Conservation (phyloP, 225 moss, liverwort and hornwort genomes). For the Marchantia polymorpha region DNA sequence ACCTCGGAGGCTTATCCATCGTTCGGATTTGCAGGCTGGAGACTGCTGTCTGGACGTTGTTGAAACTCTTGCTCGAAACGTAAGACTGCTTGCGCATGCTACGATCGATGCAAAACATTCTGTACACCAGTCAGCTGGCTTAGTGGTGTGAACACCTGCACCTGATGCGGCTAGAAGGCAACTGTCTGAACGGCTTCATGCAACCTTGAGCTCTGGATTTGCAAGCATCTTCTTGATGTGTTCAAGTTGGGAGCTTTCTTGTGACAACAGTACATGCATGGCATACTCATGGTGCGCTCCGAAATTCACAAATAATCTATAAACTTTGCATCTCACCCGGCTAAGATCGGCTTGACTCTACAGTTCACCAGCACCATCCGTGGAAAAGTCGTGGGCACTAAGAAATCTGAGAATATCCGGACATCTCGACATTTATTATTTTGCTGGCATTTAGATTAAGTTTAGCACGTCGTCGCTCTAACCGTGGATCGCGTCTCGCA, state of each 20-base stretch:
- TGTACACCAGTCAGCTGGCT: too few species aligned
- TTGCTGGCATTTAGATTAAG: neutral
- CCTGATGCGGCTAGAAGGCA: neutral
- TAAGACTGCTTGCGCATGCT: too few species aligned
- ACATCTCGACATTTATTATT: neutral
- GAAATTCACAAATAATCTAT: neutral
- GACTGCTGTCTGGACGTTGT: too few species aligned
- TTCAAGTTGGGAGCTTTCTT: neutral
- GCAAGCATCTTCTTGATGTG: neutral
- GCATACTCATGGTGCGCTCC: neutral
- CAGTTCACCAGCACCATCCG: neutral
- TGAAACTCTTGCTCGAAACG: too few species aligned
- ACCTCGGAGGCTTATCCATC: too few species aligned
- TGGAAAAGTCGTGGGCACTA: neutral
- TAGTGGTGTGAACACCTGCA: neutral
- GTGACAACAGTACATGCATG: neutral
- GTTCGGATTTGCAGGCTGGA: too few species aligned
- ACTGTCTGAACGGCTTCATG: neutral
- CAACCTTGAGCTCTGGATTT: neutral
- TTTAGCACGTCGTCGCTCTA: neutral
- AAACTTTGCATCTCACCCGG: neutral
- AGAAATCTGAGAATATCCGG: neutral
- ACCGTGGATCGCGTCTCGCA: neutral
- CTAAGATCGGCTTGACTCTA: neutral
- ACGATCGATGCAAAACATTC: too few species aligned